Conservation (phyloP, 495 filamentous ascomycete species). For the Parachaetomium inaequale region DNA sequence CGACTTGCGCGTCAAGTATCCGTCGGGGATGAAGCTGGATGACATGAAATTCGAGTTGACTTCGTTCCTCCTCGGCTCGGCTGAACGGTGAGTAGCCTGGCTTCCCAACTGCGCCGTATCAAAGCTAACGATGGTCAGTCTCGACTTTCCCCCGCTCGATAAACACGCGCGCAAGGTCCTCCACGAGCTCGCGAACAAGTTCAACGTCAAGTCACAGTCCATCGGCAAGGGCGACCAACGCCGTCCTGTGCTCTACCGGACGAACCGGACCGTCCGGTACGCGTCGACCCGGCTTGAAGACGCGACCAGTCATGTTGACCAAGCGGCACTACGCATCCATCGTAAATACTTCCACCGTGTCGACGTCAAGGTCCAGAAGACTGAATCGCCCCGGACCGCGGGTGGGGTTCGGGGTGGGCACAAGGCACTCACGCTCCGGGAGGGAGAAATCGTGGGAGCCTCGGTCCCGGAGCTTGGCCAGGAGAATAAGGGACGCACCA, state of each 20-base stretch:
- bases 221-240: constrained; percentile 67
- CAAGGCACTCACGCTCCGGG: constrained; percentile 58
- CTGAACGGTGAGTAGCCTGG: constrained; percentile 54
- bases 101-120: not conserved
- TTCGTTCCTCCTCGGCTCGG: constrained; percentile 61
- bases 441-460: constrained; percentile 88
- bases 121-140: constrained; percentile 44
- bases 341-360: constrained; percentile 47
- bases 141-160: constrained; percentile 80
- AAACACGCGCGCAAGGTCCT: constrained; percentile 69
- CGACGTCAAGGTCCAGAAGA: constrained; percentile 41
- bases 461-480: constrained; percentile 76
- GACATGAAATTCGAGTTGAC: constrained; percentile 71
- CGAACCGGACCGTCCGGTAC: constrained; percentile 55
- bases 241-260: constrained; percentile 75
- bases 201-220: constrained; percentile 81
- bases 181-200: constrained; percentile 66
- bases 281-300: constrained; percentile 42
- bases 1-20: constrained; percentile 70
- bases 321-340: constrained; percentile 39
- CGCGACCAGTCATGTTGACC: constrained; percentile 35
- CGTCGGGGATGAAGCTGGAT: constrained; percentile 62
- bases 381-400: constrained; percentile 14
- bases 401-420: constrained; percentile 23
- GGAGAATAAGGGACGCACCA: constrained; percentile 78